Evolutionary conservation across 148 eudicot species (phyloP).

Genomic region (Euryodendron excelsum): DNA sequence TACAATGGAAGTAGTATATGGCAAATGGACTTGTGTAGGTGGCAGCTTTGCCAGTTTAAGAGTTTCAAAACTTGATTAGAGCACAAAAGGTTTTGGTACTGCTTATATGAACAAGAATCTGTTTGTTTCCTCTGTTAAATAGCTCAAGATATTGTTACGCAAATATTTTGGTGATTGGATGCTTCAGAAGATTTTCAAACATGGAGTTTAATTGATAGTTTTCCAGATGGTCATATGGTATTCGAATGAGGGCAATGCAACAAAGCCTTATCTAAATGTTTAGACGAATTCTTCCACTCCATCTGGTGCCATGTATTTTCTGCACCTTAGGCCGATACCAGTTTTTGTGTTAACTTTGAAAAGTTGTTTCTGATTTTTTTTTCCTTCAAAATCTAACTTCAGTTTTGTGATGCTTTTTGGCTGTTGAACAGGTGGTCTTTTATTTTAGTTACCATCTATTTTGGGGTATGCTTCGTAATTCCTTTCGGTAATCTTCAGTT

Average conservation of each 20-base stretch:
- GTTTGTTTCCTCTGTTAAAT: too few species aligned
- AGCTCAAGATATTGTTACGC: too few species aligned
- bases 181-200: too few species aligned
- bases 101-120: too few species aligned
- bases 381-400: constrained; percentile 3
- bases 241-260: too few species aligned
- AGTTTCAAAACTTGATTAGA: neutral
- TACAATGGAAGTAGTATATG: neutral
- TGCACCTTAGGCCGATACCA: neutral
- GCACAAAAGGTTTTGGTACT: too few species aligned
- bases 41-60: constrained; percentile 4
- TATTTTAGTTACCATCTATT: constrained; percentile 50
- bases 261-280: too few species aligned
- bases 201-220: too few species aligned
- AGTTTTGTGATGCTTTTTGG: constrained; percentile 24
- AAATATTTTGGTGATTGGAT: too few species aligned
- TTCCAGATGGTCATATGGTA: too few species aligned
- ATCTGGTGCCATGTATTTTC: neutral
- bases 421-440: constrained; percentile 66
- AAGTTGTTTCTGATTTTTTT: neutral
- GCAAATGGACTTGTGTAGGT: neutral
- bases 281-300: neutral
- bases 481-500: neutral
- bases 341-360: neutral
- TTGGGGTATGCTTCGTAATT: constrained; percentile 48